Percentiles rank a stretch among this genome's conserved stretches.
These are phyloP conservation scores for Candida hungchunana DNA, from an alignment of 805 yeast genomes.

Conservation along the genomic window DNA sequence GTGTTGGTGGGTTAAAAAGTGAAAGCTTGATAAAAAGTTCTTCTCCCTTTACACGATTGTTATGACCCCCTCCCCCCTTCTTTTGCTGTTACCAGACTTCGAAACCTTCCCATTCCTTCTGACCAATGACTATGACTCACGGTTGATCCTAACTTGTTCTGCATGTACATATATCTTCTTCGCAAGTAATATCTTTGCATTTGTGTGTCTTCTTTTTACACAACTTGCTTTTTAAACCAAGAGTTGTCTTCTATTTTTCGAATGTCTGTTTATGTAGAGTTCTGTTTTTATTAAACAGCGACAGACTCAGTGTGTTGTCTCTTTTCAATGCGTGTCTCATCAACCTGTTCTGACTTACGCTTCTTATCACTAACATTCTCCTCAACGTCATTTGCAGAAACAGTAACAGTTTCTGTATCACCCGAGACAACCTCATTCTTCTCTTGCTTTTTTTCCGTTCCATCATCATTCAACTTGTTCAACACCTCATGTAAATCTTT, in stretches of 20 bases:
- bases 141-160: no score
- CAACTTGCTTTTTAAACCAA: no score
- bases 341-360: slow-evolving; percentile 14
- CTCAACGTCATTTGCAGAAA: neutral
- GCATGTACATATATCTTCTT: slow-evolving; percentile 2
- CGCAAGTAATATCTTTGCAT: slow-evolving; percentile 1
- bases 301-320: slow-evolving; percentile 17
- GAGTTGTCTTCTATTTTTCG: no score
- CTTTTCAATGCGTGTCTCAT: slow-evolving; percentile 8
- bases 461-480: slow-evolving; percentile 18
- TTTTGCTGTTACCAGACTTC: no score
- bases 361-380: slow-evolving; percentile 13
- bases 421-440: neutral
- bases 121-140: no score
- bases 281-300: slow-evolving; percentile 7
- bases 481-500: slow-evolving; percentile 40
- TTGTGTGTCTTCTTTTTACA: no score
- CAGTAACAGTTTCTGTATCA: neutral
- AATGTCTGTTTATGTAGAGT: no score
- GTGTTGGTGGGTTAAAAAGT: slow-evolving; percentile 14
- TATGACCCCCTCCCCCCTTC: slow-evolving; percentile 8
- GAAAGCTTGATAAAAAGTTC: no score
- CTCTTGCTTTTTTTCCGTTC: slow-evolving; percentile 11
- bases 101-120: no score
- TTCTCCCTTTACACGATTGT: slow-evolving; percentile 5